Base-by-base conservation (phyloP, 331 rosid genomes). In the Malus hybrid region DNA sequence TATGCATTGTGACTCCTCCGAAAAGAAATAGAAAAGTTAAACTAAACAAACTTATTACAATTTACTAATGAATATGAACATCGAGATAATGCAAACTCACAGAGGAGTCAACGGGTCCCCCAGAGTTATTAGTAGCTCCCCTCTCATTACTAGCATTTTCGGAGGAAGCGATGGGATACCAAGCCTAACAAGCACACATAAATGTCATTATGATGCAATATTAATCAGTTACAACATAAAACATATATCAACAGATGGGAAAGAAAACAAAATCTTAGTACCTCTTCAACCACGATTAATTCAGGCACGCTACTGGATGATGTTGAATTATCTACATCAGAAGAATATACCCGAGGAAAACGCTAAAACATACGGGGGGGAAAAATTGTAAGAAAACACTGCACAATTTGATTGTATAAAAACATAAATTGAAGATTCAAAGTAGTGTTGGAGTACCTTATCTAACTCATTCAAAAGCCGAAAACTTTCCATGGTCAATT, bases 381-480 rank as follows among this genome's bases (percentile, higher is more conserved):
- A 66, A 65, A 27, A 7, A 4, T 54, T 24, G 22, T 79, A 9
- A 79, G 83, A 86, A 56, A 56, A 70, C 69, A 77, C 72, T 56
- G n/a, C 28, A 24, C 48, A 46, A 50, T 20, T 57, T 6, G 48
- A 54, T 71, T 64, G 73, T 36, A 29, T 57, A 5, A 22, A 3
- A 59, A 36, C 14, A 20, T 13, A 73, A 73, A 36, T 2, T 42
- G n/a, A 36, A 16, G 15, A 10, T 39, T 39, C 7, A 33, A 57
- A 52, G 39, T 39, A 28, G 66, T 4, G 73, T 42, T 39, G 67
- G 50, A 55, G 29, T 81, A 91, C 97, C 96, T 84, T 87, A 59
- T 90, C 85, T 76, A 93, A 86, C 80, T 91, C 97, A 57, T 80
- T 84, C 83, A 91, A 85, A 81, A 91, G 90, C 73, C 79, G 65